phyloP scores from a whole-genome alignment of 1,284 basidiomycete species.

The Trichosporon ovoides region DNA sequence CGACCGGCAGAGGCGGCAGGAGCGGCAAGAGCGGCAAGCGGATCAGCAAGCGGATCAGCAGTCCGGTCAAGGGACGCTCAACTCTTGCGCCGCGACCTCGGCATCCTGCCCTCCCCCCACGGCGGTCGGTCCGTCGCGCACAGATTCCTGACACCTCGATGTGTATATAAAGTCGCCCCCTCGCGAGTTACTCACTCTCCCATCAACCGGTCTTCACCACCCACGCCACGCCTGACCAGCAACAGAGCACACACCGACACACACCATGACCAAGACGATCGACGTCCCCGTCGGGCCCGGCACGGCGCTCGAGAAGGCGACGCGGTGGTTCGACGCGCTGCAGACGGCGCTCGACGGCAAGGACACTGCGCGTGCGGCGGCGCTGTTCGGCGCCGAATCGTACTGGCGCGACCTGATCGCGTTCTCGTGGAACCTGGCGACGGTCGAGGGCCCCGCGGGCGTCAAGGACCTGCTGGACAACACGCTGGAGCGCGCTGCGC shows the following conservation, averaged over 20 bases:
- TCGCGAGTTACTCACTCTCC: neutral
- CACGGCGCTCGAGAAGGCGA: conserved; percentile 3
- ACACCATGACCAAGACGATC: neutral
- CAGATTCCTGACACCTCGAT: no score
- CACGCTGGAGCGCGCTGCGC: conserved; percentile 5
- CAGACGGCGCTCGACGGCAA: conserved; percentile 12
- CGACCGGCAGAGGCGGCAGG: no score
- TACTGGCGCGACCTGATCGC: conserved; percentile 60
- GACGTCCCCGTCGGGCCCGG: neutral
- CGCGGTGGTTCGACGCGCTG: conserved; percentile 14
- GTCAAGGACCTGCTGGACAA: conserved; percentile 24
- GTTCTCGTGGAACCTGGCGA: conserved; percentile 61
- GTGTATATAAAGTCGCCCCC: neutral
- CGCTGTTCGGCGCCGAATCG: conserved; percentile 58
- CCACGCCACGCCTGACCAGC: neutral
- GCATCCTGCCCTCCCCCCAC: no score
- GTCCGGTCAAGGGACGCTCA: no score
- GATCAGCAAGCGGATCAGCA: no score
- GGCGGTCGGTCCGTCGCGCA: no score
- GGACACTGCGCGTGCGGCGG: conserved; percentile 89
- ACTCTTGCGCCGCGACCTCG: no score
- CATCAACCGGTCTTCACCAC: neutral
- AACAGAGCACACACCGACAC: neutral
- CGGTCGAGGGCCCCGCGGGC: conserved; percentile 52
- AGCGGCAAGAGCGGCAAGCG: no score